phyloP scores from a whole-genome alignment of 2,329 filamentous ascomycete species.

The Biscogniauxia mediterranea region DNA sequence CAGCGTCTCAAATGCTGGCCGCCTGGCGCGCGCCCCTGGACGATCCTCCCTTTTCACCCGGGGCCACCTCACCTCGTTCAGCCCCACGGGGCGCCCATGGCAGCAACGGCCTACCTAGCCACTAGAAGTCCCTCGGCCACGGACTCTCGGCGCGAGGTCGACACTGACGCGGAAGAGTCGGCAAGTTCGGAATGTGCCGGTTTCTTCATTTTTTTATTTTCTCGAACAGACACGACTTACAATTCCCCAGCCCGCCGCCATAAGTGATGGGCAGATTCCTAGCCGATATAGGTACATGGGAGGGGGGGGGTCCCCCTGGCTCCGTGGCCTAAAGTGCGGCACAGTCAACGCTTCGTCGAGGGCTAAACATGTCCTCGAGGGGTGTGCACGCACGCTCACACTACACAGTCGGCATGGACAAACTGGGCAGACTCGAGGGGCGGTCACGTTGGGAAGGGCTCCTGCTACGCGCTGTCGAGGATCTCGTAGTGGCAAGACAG shows the following conservation, averaged over 20 bases:
- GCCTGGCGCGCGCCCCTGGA: conserved; percentile 12
- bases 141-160: conserved; percentile 34
- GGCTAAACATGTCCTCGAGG: conserved; percentile 1
- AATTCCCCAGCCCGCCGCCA: too few species aligned
- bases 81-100: conserved; percentile 49
- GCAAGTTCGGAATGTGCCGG: too few species aligned
- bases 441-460: conserved; percentile 32
- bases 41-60: too few species aligned
- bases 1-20: conserved; percentile 37
- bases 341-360: too few species aligned
- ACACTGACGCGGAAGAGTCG: too few species aligned
- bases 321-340: conserved; percentile 31
- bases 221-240: too few species aligned
- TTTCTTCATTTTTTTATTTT: too few species aligned
- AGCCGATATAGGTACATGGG: too few species aligned
- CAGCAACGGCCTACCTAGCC: conserved; percentile 40
- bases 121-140: conserved; percentile 17
- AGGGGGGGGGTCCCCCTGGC: too few species aligned
- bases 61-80: conserved; percentile 38
- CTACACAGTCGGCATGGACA: conserved; percentile 33
- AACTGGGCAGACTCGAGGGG: conserved; percentile 32
- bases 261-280: too few species aligned
- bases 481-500: conserved; percentile 41
- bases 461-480: conserved; percentile 35
- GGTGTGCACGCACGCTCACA: conserved; percentile 36